Base-by-base conservation (phyloP, 495 filamentous ascomycete species). In the Annulohypoxylon stygium region DNA sequence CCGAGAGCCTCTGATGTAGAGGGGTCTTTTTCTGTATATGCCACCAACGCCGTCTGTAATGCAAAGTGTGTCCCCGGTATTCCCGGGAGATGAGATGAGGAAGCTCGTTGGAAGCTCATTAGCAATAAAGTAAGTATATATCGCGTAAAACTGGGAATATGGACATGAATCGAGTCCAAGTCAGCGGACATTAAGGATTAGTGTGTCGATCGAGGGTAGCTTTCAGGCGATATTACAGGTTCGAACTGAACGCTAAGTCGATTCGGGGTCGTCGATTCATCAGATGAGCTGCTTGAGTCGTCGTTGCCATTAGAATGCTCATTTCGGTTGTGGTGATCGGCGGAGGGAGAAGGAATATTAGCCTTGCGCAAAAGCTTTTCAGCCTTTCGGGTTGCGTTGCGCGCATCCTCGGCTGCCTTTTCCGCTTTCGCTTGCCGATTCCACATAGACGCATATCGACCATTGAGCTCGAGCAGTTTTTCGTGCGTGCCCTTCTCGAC, bases 391-490 rank as follows among this genome's bases (percentile, higher is more conserved):
- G 85, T 82, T 65, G 85, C 78, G 78, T 83, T 73, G 77, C 84
- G 85, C 53, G 90, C 93, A 78, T 94, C 89, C 67, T 92, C 91
- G 0, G 91, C 90, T 1, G 94, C 95, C 66, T 88, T 87, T 80
- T 97, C 93, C 10, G 95, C 96, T 10, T 91, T 89, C 70, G 95
- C 94, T 78, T 99, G 96, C 80, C 97, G 97, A 77, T 90, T 88
- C 96, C 96, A 99, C 96, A 99, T 98, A 66, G 88, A 91, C 18
- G 91, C 88, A 75, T 99, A 99, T 39, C 90, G 86, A 26, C 93
- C 94, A 34, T 92, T 91, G 70, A 87, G 79, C 4, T 88, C 90
- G 2, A 98, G 85, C 2, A 99, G 86, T 70, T 97, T 90, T 47
- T 93, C 86, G 77, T 99, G 96, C 3, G 92, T 97, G 33, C 96